A percentile compares a stretch with the other conserved stretches of the same genome.
These are phyloP conservation scores for Ophiocordyceps camponoti-leonardi DNA, from an alignment of 2,329 filamentous ascomycete genomes.

Conservation along the genomic window DNA sequence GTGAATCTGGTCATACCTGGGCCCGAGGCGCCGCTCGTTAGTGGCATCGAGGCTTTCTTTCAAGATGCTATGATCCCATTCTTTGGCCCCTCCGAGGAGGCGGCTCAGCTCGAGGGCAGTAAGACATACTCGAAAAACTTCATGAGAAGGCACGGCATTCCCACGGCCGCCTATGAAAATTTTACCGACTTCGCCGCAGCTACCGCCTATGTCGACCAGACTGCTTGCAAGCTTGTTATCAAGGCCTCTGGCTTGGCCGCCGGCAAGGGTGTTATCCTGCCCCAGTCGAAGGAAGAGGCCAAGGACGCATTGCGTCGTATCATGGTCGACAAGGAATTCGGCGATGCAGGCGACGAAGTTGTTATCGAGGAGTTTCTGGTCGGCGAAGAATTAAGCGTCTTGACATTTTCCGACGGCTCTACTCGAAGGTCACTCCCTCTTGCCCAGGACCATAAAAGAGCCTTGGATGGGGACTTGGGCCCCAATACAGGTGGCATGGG, in stretches of 20 bases:
- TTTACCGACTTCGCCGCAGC: conserved; percentile 65
- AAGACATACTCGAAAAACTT: conserved; percentile 98
- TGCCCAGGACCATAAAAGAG: conserved; percentile 92
- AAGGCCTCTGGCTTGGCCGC: conserved; percentile 86
- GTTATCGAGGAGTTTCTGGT: conserved; percentile 90
- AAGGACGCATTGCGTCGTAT: conserved; percentile 69
- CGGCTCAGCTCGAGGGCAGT: conserved; percentile 83
- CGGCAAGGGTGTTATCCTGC: conserved; percentile 90
- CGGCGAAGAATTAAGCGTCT: conserved; percentile 80
- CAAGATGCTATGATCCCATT: conserved; percentile 53
- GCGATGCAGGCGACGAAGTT: conserved; percentile 71
- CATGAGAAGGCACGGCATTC: conserved; percentile 80
- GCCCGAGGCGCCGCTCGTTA: conserved; percentile 85
- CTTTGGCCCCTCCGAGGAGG: conserved; percentile 74
- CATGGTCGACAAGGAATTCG: conserved; percentile 80
- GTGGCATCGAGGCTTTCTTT: conserved; percentile 77
- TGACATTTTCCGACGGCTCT: conserved; percentile 83
- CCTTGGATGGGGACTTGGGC: conserved; percentile 75
- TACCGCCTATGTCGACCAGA: conserved; percentile 52
- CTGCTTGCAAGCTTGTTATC: conserved; percentile 70
- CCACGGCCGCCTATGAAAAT: conserved; percentile 81
- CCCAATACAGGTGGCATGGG: conserved; percentile 98
- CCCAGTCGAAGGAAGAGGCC: conserved; percentile 65
- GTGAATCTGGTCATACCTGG: conserved; percentile 79
- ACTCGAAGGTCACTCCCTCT: conserved; percentile 70